Base-by-base conservation (phyloP, 768 basidiomycete species). In the Cytidiella melzeri region DNA sequence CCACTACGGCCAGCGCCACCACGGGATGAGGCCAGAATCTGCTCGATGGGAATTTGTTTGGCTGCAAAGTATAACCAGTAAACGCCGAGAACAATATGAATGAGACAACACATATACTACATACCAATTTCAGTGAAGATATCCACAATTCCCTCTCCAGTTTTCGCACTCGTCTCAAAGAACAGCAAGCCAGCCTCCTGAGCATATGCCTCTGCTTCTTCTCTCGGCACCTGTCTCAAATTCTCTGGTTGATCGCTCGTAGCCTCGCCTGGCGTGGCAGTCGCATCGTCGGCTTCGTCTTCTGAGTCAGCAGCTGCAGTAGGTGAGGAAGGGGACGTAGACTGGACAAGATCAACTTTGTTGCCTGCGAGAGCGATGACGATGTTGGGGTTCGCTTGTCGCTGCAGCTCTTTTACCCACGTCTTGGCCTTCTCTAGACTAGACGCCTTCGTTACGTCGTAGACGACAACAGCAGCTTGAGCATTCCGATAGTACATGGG, bases 401-500 rank as follows among this genome's bases (percentile, higher is more conserved):
- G 83, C 66, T 99, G 96, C 20, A 99, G 77, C 69, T 99, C 96
- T 73, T 96, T 97, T 51, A 99, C 93, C 96, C 96, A 99, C 25
- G 94, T 92, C 74, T 98, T 97, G 47, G 96, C 96, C 68, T 98
- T 98, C 68, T 98, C 95, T 51, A 99, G 76, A 61, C 92, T 95
- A 50, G 87, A 79, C 40, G 91, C 88, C 69, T 97, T 96, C 43
- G 95, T 98, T 48, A 98, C 84, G 65, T 98, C 96, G 67, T 97
- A 98, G 18, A 98, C 95, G 7, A 99, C 96, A 37, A 98, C 93
- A 26, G 95, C 95, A 3, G 95, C 94, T 66, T 94, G 91, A 6
- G 95, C 92, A 61, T 98, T 97, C 61, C 96, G 89, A 68, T 96
- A 97, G 67, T 96, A 96, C 95, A 98, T 98, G 41, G 96, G 95